Conservation (phyloP, 805 yeast species). For the Jamesozyma rosinii region DNA sequence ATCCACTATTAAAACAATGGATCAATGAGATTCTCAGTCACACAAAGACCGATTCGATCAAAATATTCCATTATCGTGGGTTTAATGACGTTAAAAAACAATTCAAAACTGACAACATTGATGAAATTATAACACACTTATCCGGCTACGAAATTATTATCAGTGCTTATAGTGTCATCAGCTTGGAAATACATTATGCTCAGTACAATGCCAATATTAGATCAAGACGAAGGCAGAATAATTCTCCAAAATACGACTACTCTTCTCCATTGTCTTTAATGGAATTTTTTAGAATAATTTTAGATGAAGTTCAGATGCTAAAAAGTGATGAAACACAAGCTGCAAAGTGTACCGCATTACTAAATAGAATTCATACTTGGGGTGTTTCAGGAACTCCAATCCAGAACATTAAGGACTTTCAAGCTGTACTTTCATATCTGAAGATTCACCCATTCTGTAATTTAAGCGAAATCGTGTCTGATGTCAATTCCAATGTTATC, state of each 20-base stretch:
- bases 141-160: constrained; percentile 66
- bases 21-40: constrained; percentile 52
- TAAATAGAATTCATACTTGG: constrained; percentile 89
- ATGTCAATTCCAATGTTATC: constrained; percentile 7
- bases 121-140: constrained; percentile 42
- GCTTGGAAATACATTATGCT: constrained; percentile 74
- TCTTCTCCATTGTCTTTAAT: constrained; percentile 74
- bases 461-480: constrained; percentile 12
- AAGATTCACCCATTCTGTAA: constrained; percentile 56
- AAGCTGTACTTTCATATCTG: constrained; percentile 60
- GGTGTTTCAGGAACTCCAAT: constrained; percentile 96
- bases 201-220: constrained; percentile 47
- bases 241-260: constrained; percentile 38
- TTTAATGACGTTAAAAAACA: constrained; percentile 30
- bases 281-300: constrained; percentile 81
- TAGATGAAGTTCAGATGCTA: constrained; percentile 95
- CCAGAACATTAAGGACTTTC: constrained; percentile 56
- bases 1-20: constrained; percentile 82
- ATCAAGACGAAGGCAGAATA: constrained; percentile 25
- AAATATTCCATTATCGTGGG: constrained; percentile 59
- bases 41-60: constrained; percentile 34
- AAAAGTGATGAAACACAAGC: constrained; percentile 60
- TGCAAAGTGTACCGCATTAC: constrained; percentile 66
- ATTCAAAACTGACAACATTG: constrained; percentile 13
- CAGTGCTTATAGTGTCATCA: constrained; percentile 63